These are phyloP conservation scores for Debaryomycetaceae sp. DNA, from an alignment of 1,139 yeast species.

Conservation along the genomic window DNA sequence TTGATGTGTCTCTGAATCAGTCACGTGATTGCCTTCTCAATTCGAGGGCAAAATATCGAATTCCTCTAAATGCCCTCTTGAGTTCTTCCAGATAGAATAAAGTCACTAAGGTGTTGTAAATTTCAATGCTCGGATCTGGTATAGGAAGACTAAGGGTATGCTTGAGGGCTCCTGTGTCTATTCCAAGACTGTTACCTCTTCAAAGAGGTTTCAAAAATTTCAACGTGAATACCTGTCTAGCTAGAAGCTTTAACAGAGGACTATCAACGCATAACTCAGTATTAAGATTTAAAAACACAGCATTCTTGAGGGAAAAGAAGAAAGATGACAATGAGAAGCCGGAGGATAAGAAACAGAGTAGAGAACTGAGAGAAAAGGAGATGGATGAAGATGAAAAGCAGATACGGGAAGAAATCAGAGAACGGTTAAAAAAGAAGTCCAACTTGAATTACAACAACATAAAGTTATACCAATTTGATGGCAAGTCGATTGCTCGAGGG, in stretches of 20 bases:
- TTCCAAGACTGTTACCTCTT: not conserved
- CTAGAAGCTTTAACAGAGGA: not conserved
- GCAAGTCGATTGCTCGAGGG: constrained; percentile 16
- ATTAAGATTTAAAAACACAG: not conserved
- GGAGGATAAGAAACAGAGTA: constrained; percentile 9
- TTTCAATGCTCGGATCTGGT: not conserved
- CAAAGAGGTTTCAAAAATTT: not conserved
- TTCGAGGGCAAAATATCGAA: not conserved
- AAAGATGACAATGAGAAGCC: constrained; percentile 3
- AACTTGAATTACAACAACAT: constrained; percentile 28
- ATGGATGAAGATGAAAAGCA: constrained; percentile 22
- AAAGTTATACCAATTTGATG: constrained; percentile 29
- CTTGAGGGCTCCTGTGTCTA: not conserved
- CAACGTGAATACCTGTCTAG: not conserved
- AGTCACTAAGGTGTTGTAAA: too few relatives aligned
- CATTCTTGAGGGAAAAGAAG: constrained; percentile 3
- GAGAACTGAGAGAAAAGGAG: constrained; percentile 9
- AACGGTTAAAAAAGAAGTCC: constrained; percentile 29
- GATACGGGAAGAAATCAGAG: constrained; percentile 32
- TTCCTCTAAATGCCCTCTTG: too few relatives aligned
- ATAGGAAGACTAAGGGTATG: not conserved
- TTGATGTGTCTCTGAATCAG: not conserved
- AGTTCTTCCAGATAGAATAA: too few relatives aligned
- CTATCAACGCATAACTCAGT: constrained; percentile 4
- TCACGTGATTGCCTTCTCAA: not conserved